A percentile compares a stretch with the other conserved stretches of the same genome.
phyloP scores from a whole-genome alignment of 805 yeast species.

The Wickerhamiella vanderwaltii region DNA sequence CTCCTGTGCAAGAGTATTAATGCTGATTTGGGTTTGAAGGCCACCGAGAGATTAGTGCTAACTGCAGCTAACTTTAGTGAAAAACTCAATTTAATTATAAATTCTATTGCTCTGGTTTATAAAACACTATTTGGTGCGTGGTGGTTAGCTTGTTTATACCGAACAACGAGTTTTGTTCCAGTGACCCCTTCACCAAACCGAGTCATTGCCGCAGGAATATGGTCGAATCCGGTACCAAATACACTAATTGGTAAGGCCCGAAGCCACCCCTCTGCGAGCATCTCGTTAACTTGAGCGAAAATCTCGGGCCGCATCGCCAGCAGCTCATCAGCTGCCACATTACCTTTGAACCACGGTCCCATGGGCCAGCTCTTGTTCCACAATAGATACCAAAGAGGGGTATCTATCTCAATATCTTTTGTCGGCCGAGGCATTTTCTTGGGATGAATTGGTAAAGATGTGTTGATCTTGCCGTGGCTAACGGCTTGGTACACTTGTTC shows the following conservation, averaged over 20 bases:
- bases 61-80: too few species aligned
- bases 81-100: too few species aligned
- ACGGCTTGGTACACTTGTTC: slow-evolving; percentile 14
- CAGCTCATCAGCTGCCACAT: slow-evolving; percentile 13
- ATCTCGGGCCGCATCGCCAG: slow-evolving; percentile 11
- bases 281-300: slow-evolving; percentile 13
- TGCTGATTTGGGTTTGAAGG: too few species aligned
- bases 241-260: slow-evolving; percentile 17
- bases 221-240: slow-evolving; percentile 20
- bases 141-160: neutral
- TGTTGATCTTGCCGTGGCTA: slow-evolving; percentile 3
- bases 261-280: slow-evolving; percentile 13
- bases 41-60: too few species aligned
- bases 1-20: too few species aligned
- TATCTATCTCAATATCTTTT: slow-evolving; percentile 9
- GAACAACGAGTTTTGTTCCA: slow-evolving; percentile 22
- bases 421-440: slow-evolving; percentile 1
- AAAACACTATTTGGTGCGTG: too few species aligned
- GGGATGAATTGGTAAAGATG: neutral
- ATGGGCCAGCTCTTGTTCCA: slow-evolving; percentile 18
- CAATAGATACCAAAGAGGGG: slow-evolving; percentile 16
- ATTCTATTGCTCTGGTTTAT: too few species aligned
- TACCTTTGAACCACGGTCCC: slow-evolving; percentile 13
- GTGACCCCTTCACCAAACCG: slow-evolving; percentile 19
- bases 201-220: slow-evolving; percentile 18